These are phyloP conservation scores for Dillenia suffruticosa DNA, from an alignment of 164 flowering plant species.

Conservation along the genomic window DNA sequence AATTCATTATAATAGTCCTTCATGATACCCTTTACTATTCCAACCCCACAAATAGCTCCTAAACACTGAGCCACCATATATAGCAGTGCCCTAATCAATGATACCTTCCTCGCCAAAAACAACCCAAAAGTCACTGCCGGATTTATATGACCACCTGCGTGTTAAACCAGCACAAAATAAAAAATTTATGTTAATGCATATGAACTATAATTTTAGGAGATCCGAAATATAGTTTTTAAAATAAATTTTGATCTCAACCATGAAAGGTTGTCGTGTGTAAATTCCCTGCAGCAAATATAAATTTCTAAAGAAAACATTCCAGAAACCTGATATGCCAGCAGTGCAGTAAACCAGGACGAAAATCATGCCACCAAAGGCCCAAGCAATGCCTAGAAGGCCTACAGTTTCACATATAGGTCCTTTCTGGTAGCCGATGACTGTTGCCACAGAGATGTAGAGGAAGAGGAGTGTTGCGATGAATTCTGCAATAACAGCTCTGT, in stretches of 20 bases:
- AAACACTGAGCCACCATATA: constrained; percentile 42
- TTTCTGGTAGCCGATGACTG: constrained; percentile 36
- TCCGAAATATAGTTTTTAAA: too few relatives aligned
- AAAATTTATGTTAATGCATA: too few relatives aligned
- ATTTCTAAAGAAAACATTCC: too few relatives aligned
- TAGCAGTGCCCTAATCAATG: constrained; percentile 27
- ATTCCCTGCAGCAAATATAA: too few relatives aligned
- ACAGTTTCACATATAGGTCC: constrained; percentile 23
- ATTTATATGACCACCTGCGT: constrained; percentile 41
- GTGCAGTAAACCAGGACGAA: constrained; percentile 46
- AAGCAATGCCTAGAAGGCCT: constrained; percentile 38
- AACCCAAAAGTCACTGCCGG: constrained; percentile 49
- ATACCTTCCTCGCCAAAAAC: constrained; percentile 41
- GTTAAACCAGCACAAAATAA: background rate
- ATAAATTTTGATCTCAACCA: too few relatives aligned
- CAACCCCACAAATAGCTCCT: constrained; percentile 45
- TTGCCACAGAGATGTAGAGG: constrained; percentile 32
- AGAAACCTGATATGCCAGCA: constrained; percentile 39
- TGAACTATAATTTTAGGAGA: too few relatives aligned
- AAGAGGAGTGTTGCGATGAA: constrained; percentile 40
- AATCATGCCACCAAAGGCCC: constrained; percentile 49
- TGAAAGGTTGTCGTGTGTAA: too few relatives aligned
- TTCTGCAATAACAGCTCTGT: constrained; percentile 43
- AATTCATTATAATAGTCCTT: constrained; percentile 12
- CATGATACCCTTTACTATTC: constrained; percentile 38